phyloP scores from a whole-genome alignment of 1,284 basidiomycete genomes.

The Neonothopanus nambi region DNA sequence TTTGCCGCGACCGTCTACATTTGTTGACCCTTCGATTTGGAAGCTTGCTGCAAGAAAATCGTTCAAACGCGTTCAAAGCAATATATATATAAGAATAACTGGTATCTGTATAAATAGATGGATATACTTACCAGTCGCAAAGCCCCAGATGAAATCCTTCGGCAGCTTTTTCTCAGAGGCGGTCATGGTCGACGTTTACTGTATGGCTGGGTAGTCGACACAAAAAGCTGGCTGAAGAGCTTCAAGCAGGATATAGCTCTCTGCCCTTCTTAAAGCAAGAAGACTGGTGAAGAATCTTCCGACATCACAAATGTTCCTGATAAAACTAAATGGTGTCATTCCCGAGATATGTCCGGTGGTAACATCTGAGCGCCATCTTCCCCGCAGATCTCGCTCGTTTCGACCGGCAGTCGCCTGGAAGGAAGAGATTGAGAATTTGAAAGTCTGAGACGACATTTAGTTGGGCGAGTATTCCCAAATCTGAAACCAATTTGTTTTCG shows the following conservation, averaged over 20 bases:
- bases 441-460: no score
- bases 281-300: slow-evolving; percentile 28
- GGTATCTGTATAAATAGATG: slow-evolving; percentile 8
- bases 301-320: slow-evolving; percentile 40
- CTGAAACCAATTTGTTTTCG: no score
- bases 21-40: slow-evolving; percentile 69
- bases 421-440: slow-evolving; percentile 8
- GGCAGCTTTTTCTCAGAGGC: slow-evolving; percentile 35
- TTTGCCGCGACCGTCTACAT: slow-evolving; percentile 57
- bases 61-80: no score
- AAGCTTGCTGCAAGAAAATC: slow-evolving; percentile 45
- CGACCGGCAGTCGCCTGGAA: background rate
- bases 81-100: slow-evolving; percentile 1
- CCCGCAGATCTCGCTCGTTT: slow-evolving; percentile 9
- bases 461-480: no score
- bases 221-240: background rate
- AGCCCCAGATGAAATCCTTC: slow-evolving; percentile 69
- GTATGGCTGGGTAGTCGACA: no score
- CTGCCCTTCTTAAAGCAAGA: slow-evolving; percentile 33
- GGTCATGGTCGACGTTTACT: background rate
- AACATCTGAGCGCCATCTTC: no score
- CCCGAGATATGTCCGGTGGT: slow-evolving; percentile 38
- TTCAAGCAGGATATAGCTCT: background rate
- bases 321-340: slow-evolving; percentile 31
- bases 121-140: slow-evolving; percentile 58